Percentiles rank a stretch among this genome's conserved stretches.
These are phyloP conservation scores for Euclidium syriacum DNA, from an alignment of 345 rosid genomes.

Conservation along the genomic window DNA sequence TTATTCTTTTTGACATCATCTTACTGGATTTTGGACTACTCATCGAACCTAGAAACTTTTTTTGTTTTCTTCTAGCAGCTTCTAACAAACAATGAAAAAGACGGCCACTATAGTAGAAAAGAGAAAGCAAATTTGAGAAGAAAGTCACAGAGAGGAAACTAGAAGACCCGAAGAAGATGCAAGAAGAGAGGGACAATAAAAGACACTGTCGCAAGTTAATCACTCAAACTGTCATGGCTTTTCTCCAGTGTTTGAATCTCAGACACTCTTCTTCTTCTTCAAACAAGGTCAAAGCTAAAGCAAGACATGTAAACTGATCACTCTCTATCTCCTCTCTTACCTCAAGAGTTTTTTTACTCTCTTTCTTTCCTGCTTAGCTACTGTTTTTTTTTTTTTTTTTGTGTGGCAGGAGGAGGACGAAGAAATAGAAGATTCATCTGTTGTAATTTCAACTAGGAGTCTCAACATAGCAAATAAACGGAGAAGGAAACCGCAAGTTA, in stretches of 20 bases:
- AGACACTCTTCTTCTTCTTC: constrained; percentile 23
- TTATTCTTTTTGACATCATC: no score
- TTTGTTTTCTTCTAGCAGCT: not conserved
- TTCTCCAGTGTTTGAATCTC: constrained; percentile 6
- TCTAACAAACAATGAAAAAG: constrained; percentile 13
- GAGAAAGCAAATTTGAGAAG: not conserved
- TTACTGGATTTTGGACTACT: not conserved
- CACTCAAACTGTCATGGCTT: constrained; percentile 6
- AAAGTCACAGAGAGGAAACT: not conserved
- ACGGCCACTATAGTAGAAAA: not conserved
- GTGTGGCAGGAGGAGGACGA: constrained; percentile 8
- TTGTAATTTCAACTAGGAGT: constrained; percentile 20
- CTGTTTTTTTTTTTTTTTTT: constrained; percentile 9
- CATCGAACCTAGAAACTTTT: not conserved
- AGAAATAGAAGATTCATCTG: constrained; percentile 7
- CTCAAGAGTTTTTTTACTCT: not conserved
- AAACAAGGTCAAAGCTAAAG: constrained; percentile 3
- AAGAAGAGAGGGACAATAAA: constrained; percentile 4
- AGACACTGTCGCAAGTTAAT: constrained; percentile 1
- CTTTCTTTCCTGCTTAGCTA: not conserved
- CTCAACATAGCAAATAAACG: not conserved
- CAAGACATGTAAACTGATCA: constrained; percentile 6
- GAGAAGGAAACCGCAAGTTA: constrained; percentile 8
- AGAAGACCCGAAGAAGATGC: not conserved
- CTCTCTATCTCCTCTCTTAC: not conserved